A percentile compares a stretch with the other conserved stretches of the same genome.
Evolutionary conservation across 441 rosid species (phyloP).

Genomic region (Eruca vesicaria): DNA sequence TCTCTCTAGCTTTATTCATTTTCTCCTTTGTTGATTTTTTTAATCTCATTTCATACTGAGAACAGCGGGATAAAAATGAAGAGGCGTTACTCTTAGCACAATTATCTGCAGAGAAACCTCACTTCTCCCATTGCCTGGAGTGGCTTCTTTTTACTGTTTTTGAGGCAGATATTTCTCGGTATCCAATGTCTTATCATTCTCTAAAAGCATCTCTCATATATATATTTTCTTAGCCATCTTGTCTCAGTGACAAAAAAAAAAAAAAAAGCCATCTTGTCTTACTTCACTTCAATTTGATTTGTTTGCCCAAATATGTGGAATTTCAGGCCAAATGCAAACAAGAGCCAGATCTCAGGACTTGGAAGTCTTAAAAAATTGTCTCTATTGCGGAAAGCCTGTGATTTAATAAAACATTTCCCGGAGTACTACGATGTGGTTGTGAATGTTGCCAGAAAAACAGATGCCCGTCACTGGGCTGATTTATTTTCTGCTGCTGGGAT

Average conservation of each 20-base stretch:
- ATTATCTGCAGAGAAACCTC: conserved; percentile 95
- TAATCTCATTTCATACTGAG: conserved; percentile 9
- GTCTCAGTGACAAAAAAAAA: too few species aligned
- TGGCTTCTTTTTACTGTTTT: conserved; percentile 99
- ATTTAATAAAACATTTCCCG: conserved; percentile 81
- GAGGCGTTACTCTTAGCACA: conserved; percentile 93
- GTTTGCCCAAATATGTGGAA: conserved; percentile 5
- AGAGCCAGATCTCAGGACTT: conserved; percentile 50
- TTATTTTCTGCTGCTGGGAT: conserved; percentile 96
- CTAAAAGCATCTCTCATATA: background rate
- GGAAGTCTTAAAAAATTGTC: conserved; percentile 45
- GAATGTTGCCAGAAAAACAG: conserved; percentile 98
- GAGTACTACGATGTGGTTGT: conserved; percentile 97
- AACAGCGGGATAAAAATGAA: conserved; percentile 88
- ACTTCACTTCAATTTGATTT: background rate
- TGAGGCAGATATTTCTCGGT: conserved; percentile 97
- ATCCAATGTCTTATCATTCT: conserved; percentile 22
- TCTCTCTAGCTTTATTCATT: conserved; percentile 2
- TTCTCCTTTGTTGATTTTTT: background rate
- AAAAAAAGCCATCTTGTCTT: too few species aligned
- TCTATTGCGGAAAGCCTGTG: conserved; percentile 90
- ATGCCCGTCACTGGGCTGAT: conserved; percentile 99
- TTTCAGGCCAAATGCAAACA: conserved; percentile 66
- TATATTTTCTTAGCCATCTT: background rate
- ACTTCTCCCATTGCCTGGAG: conserved; percentile 95